Conservation (phyloP, 176 grass and related monocot species). For the Miscanthus lutarioriparius region DNA sequence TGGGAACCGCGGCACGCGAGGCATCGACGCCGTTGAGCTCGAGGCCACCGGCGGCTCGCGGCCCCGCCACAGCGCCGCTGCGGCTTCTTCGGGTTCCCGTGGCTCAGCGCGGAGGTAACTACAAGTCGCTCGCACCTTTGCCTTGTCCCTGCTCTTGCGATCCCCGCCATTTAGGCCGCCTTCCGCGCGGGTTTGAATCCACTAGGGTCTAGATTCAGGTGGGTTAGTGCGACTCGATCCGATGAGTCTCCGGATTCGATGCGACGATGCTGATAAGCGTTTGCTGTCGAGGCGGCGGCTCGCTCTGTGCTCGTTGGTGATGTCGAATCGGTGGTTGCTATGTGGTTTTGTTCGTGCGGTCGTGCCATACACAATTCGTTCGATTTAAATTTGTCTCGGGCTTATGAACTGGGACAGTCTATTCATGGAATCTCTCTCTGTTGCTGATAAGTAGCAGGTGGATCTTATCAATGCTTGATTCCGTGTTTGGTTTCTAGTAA, state of each 20-base stretch:
- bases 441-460: not conserved
- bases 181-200: conserved; percentile 18
- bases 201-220: not conserved
- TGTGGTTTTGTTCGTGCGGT: not conserved
- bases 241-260: not conserved
- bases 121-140: not conserved
- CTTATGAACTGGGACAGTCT: not conserved
- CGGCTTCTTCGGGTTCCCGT: no score
- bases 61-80: not conserved
- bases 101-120: no score
- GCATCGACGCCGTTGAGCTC: not conserved
- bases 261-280: not conserved
- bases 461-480: no score
- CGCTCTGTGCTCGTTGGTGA: not conserved
- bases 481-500: no score
- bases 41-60: not conserved
- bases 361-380: not conserved
- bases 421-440: not conserved
- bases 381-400: not conserved
- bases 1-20: not conserved
- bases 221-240: not conserved
- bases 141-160: not conserved
- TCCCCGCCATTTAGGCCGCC: not conserved
- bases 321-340: not conserved
- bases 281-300: not conserved